Conservation (phyloP, 805 yeast genomes). For the Kluyveromyces siamensis region DNA sequence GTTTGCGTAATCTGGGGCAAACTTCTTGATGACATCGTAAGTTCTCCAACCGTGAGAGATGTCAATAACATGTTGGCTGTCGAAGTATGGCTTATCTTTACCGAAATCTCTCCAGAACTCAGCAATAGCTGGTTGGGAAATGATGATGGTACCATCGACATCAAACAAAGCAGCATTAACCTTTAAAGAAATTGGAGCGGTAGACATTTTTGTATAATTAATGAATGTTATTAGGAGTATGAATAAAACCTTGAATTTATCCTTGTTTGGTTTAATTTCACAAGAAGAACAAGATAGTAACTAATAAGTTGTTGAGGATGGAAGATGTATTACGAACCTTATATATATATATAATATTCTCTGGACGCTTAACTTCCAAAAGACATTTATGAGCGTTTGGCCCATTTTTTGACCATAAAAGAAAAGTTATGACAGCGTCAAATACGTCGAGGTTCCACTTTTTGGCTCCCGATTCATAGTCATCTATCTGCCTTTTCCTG, state of each 20-base stretch:
- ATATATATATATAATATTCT: too few relatives aligned
- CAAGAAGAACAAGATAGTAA: too few relatives aligned
- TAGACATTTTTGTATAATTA: conserved; percentile 4
- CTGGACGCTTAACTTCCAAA: not conserved
- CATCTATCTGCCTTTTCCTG: not conserved
- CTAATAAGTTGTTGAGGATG: too few relatives aligned
- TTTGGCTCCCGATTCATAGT: not conserved
- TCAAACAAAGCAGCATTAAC: conserved; percentile 58
- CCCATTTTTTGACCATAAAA: not conserved
- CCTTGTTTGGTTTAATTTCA: too few relatives aligned
- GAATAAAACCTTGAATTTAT: too few relatives aligned
- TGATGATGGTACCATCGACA: conserved; percentile 80
- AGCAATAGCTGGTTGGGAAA: conserved; percentile 75
- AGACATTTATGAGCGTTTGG: not conserved
- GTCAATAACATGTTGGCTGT: conserved; percentile 61
- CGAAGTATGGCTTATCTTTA: conserved; percentile 54
- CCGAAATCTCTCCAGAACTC: conserved; percentile 75
- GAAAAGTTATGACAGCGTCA: not conserved
- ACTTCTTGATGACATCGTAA: conserved; percentile 62
- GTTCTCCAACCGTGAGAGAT: conserved; percentile 81
- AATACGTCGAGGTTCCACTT: not conserved
- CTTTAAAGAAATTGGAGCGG: conserved; percentile 24
- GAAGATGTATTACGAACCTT: not conserved
- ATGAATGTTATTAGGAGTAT: too few relatives aligned
- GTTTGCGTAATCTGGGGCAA: conserved; percentile 67